Evolutionary conservation across 441 rosid genomes (phyloP), one percentile per base, ranked within the genome.

Genomic region (Populus hybrid): DNA sequence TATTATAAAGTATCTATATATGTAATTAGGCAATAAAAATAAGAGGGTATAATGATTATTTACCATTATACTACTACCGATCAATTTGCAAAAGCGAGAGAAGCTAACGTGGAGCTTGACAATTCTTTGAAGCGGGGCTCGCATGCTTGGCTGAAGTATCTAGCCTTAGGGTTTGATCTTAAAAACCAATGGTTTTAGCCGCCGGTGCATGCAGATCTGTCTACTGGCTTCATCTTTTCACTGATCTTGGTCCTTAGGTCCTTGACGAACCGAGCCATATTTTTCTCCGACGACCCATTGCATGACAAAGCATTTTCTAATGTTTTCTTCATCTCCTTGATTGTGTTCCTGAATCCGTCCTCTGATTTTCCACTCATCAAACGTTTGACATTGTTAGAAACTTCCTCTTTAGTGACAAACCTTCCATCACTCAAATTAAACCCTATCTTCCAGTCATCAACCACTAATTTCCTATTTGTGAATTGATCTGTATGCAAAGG

Each of bases 401-500:
- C 92, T 46, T 90, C 84, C 59, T 85, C 91, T 75, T 80, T 81
- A 4, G 82, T 79, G 69, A 84, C 26, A 8, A 9, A 10, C 75
- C 77, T 84, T 70, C 59, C 64, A 35, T 87, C 83, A 9, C 83
- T 79, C 75, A 92, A 82, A 71, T 87, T 89, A 35, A 88, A 82
- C 76, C 93, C 93, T 68, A 87, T 80, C n/a, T 80, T 80, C 97
- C 92, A 92, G 79, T 90, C 94, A 79, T 86, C 88, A 6, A 88
- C 92, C 79, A 81, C 89, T 53, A 90, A 79, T 74, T 89, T 92
- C 67, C 94, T 78, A 74, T 92, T 88, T 0, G 92, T 86, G 82
- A 90, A 89, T 74, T 90, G 94, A 81, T 92, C 97, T 0, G 92
- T 88, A 70, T 81, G 78, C 53, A 92, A 78, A 24, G 94, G 97